Conservation (phyloP, 2,329 filamentous ascomycete genomes). For the Ophiocordyceps unilateralis region DNA sequence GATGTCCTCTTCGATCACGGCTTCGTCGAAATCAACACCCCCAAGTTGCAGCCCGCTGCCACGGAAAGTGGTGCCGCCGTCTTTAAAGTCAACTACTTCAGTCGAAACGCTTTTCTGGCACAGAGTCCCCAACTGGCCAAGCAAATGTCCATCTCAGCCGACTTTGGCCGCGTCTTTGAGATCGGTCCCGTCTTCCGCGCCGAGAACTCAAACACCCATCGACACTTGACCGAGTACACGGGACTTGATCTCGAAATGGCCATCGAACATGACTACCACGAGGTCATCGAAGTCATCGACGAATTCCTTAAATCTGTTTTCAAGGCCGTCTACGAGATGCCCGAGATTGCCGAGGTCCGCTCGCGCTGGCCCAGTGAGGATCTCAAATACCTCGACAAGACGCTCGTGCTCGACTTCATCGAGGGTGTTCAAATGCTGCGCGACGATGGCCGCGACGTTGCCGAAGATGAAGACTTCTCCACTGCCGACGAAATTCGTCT, state of each 20-base stretch:
- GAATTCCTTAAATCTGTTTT: slow-evolving; percentile 61
- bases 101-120: slow-evolving; percentile 68
- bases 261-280: slow-evolving; percentile 77
- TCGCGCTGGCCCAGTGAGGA: slow-evolving; percentile 75
- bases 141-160: slow-evolving; percentile 80
- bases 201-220: slow-evolving; percentile 89
- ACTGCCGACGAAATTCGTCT: slow-evolving; percentile 79
- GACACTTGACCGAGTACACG: slow-evolving; percentile 88
- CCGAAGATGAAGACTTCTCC: slow-evolving; percentile 73
- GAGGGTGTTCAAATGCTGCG: slow-evolving; percentile 71
- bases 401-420: slow-evolving; percentile 61
- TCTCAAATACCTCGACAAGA: slow-evolving; percentile 73
- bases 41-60: slow-evolving; percentile 76
- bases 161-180: slow-evolving; percentile 81
- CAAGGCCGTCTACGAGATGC: slow-evolving; percentile 23
- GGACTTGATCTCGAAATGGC: slow-evolving; percentile 88
- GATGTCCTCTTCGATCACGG: slow-evolving; percentile 53
- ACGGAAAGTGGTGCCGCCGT: slow-evolving; percentile 86
- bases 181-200: slow-evolving; percentile 60
- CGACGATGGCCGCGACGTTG: slow-evolving; percentile 61
- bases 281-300: slow-evolving; percentile 66
- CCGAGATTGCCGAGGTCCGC: slow-evolving; percentile 65
- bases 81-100: slow-evolving; percentile 86
- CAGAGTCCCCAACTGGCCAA: slow-evolving; percentile 87
- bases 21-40: slow-evolving; percentile 88